Conservation (phyloP, 345 rosid genomes). For the Anastatica hierochuntica region DNA sequence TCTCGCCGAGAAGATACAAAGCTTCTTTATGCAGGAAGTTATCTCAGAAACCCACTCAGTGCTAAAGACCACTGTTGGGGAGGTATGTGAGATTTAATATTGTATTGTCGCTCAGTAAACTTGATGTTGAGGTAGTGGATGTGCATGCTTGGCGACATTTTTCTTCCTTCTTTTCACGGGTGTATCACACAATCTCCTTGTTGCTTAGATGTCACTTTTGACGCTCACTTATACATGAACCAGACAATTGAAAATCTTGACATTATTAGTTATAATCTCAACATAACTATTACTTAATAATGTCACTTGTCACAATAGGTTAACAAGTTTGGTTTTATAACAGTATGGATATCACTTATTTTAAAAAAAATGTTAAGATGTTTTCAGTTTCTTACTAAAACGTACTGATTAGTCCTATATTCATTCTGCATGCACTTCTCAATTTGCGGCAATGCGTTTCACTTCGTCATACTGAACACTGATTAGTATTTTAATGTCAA, state of each 20-base stretch:
- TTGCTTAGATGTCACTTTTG: slow-evolving; percentile 3
- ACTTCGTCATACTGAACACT: not conserved
- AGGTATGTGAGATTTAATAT: slow-evolving; percentile 60
- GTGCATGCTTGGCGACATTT: slow-evolving; percentile 1
- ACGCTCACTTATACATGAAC: not conserved
- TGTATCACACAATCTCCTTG: too few relatives aligned
- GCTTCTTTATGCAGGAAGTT: slow-evolving; percentile 97
- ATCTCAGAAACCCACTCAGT: slow-evolving; percentile 80
- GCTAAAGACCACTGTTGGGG: slow-evolving; percentile 61
- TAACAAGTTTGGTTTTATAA: too few relatives aligned
- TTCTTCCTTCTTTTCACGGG: too few relatives aligned
- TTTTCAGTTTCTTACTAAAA: too few relatives aligned
- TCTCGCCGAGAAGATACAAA: slow-evolving; percentile 95
- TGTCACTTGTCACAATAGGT: too few relatives aligned
- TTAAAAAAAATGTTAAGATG: too few relatives aligned
- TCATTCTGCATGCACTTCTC: too few relatives aligned
- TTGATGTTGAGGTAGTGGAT: slow-evolving; percentile 10
- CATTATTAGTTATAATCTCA: slow-evolving; percentile 31
- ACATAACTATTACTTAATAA: slow-evolving; percentile 41
- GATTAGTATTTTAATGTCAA: not conserved
- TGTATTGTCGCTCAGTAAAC: slow-evolving; percentile 1
- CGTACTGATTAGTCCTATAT: too few relatives aligned
- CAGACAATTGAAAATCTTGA: not conserved
- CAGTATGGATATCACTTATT: too few relatives aligned
- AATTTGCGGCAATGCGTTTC: too few relatives aligned